Evolutionary conservation across 495 filamentous ascomycete species (phyloP), one percentile per base, ranked within the genome.

Genomic region (Annulohypoxylon stygium): DNA sequence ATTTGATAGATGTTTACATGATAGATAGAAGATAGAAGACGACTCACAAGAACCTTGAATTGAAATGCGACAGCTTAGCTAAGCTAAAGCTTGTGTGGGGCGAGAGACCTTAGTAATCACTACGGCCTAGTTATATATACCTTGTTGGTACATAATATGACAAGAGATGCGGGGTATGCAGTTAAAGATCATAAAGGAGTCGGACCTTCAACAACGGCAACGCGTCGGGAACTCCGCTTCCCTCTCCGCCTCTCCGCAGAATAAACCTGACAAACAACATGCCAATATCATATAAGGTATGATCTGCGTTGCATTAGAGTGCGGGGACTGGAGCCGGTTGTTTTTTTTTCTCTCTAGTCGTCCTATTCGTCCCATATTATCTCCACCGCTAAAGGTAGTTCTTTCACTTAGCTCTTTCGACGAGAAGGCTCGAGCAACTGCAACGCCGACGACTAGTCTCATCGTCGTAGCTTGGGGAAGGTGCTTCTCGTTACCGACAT

Each of bases 301-400:
- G 66, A 73, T 69, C 65, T 34, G 51, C 71, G 65, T 65, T 69
- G 66, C 71, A 74, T 73, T 23, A 61, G 36, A 5, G 54, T 69
- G 71, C 51, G 66, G 71, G 66, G 71, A 30, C 66, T 55, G 54
- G 47, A 45, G 50, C 37, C 53, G 45, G 9, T 12, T 53, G 30
- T 48, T 11, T 26, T 53, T 65, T 30, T 4, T 64, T 54, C 14
- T 37, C 5, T 53, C 11, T 34, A 26, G 20, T 11, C 12, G 48
- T 53, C 11, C 41, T 39, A 36, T 37, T 11, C 11, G 48, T 53
- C 11, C 41, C 50, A 36, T 37, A 2, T 53, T 25, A 41, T 45
- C n/a, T 60, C 60, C 43, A 62, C 62, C 36, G 30, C 57, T 34
- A 54, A 23, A 23, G n/a, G 50, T 36, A 20, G 36, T 60, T 43